These are phyloP conservation scores for Flaveria robusta DNA, from an alignment of 129 eudicot species.

Conservation along the genomic window DNA sequence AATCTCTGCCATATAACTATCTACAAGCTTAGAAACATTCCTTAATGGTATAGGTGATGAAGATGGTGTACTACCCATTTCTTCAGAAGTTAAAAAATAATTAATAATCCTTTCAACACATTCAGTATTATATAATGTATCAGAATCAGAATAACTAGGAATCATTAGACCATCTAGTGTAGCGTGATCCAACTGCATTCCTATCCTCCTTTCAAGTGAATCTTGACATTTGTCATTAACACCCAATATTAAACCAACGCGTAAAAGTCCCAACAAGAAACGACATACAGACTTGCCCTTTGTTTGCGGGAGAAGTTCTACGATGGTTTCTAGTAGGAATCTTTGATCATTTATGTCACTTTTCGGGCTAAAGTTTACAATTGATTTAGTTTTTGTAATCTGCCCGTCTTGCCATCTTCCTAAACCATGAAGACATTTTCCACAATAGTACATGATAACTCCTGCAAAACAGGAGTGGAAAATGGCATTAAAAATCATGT, in stretches of 20 bases:
- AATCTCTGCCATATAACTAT: slow-evolving; percentile 76
- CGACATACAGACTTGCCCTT: slow-evolving; percentile 72
- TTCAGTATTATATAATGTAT: slow-evolving; percentile 63
- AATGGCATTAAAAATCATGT: neutral
- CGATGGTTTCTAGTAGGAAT: slow-evolving; percentile 56
- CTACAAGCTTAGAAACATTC: slow-evolving; percentile 72
- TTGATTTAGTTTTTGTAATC: slow-evolving; percentile 48
- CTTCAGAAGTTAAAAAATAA: slow-evolving; percentile 53
- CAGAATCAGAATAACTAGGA: slow-evolving; percentile 74
- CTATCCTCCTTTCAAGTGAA: slow-evolving; percentile 71
- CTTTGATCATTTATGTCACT: slow-evolving; percentile 53
- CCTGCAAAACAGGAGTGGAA: slow-evolving; percentile 25
- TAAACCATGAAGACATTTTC: slow-evolving; percentile 69
- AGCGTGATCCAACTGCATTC: slow-evolving; percentile 74
- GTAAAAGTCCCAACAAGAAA: slow-evolving; percentile 73
- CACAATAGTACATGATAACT: slow-evolving; percentile 63
- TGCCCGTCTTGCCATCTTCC: slow-evolving; percentile 74
- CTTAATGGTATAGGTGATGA: slow-evolving; percentile 52
- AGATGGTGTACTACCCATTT: slow-evolving; percentile 31
- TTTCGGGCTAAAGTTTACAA: slow-evolving; percentile 56
- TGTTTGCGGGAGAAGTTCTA: slow-evolving; percentile 63
- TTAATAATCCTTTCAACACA: slow-evolving; percentile 66
- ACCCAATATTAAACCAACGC: slow-evolving; percentile 67
- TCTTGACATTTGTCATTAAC: slow-evolving; percentile 55
- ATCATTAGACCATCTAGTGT: slow-evolving; percentile 71